These are phyloP conservation scores for Diddensiella santjacobensis DNA, from an alignment of 805 yeast genomes.

Conservation along the genomic window DNA sequence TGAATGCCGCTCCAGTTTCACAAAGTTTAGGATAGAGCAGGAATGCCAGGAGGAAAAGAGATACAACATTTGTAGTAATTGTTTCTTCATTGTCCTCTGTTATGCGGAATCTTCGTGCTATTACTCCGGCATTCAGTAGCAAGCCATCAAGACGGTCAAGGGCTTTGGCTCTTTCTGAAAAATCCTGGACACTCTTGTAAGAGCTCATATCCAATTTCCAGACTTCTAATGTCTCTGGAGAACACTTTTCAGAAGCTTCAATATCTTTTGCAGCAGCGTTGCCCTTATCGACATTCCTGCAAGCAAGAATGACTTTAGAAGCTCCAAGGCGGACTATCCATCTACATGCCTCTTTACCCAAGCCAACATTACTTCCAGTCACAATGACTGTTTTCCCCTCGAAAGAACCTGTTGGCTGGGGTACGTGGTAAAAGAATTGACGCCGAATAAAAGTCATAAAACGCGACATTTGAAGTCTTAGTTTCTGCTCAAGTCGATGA, in stretches of 20 bases:
- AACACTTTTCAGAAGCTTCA: background rate
- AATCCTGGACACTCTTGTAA: background rate
- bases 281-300: constrained; percentile 1
- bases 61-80: background rate
- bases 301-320: background rate
- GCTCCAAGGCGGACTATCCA: background rate
- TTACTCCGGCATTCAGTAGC: background rate
- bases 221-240: background rate
- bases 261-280: background rate
- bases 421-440: background rate
- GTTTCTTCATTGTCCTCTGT: background rate
- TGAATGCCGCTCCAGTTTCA: background rate
- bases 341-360: background rate
- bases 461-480: background rate
- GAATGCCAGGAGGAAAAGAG: background rate
- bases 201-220: background rate
- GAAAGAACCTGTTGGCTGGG: constrained; percentile 1
- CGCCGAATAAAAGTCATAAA: background rate
- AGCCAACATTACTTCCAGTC: constrained; percentile 1
- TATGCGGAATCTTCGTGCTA: background rate
- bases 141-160: background rate
- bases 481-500: background rate
- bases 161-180: background rate
- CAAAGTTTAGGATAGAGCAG: background rate
- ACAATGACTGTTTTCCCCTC: background rate